Conservation (phyloP, 257 asterid genomes). For the Solanum lignicaule region DNA sequence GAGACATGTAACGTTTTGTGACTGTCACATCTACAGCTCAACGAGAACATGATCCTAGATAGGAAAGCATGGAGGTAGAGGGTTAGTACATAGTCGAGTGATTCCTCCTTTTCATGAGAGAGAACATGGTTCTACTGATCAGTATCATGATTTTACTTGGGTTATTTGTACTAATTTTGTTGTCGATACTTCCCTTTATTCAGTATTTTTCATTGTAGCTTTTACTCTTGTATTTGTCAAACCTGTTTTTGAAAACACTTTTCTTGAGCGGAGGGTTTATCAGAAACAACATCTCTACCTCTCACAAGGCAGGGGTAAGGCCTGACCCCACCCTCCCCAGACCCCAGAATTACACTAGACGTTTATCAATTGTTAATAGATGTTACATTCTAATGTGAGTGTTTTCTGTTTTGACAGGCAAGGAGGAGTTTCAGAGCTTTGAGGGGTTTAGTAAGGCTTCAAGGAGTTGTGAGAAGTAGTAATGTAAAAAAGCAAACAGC, state of each 20-base stretch:
- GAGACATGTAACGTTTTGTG: neutral
- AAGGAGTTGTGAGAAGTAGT: slow-evolving; percentile 73
- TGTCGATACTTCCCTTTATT: neutral
- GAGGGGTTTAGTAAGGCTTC: slow-evolving; percentile 92
- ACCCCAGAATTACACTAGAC: neutral
- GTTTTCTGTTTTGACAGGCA: slow-evolving; percentile 31
- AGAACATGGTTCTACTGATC: neutral
- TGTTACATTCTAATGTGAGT: neutral
- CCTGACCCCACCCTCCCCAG: neutral
- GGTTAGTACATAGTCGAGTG: neutral
- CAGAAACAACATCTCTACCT: neutral
- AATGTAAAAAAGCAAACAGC: slow-evolving; percentile 68
- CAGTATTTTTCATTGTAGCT: neutral
- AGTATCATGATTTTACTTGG: neutral
- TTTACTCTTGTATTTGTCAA: neutral
- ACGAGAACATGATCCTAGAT: neutral
- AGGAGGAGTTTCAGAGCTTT: slow-evolving; percentile 72
- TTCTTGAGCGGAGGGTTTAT: neutral
- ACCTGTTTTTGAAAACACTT: neutral
- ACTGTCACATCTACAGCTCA: neutral
- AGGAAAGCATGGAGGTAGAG: neutral
- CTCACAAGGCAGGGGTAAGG: neutral
- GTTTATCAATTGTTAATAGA: neutral
- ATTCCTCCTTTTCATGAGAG: neutral
- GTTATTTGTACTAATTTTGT: neutral